phyloP scores from a whole-genome alignment of 2,329 filamentous ascomycete genomes.

The Microascus cirrosus region DNA sequence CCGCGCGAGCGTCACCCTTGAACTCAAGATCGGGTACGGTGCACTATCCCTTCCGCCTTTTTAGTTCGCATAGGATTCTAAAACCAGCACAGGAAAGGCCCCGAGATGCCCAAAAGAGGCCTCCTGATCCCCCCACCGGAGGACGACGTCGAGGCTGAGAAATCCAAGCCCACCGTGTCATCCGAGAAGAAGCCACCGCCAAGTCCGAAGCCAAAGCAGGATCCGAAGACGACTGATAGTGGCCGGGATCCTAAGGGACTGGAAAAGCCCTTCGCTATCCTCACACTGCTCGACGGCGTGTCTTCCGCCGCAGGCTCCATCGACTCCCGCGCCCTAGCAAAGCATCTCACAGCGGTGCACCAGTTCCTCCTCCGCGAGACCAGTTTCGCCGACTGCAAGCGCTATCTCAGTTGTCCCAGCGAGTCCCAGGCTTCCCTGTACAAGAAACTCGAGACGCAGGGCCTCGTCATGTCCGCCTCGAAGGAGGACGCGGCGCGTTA shows the following conservation, averaged over 20 bases:
- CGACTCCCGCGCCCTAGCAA: neutral
- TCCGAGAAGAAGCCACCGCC: neutral
- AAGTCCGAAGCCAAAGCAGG: neutral
- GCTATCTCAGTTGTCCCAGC: constrained; percentile 8
- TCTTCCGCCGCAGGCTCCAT: neutral
- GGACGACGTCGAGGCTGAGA: neutral
- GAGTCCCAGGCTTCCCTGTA: constrained; percentile 9
- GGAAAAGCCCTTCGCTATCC: neutral
- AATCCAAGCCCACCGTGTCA: neutral
- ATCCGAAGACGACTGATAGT: neutral
- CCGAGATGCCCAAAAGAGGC: neutral
- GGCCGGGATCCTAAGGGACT: neutral
- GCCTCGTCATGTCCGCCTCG: neutral
- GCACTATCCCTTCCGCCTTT: neutral
- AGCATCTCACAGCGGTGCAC: constrained; percentile 7
- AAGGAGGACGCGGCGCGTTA: constrained; percentile 5
- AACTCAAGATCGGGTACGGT: neutral
- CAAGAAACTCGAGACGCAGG: neutral
- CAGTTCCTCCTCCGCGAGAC: constrained; percentile 9
- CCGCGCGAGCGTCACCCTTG: neutral
- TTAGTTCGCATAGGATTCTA: neutral
- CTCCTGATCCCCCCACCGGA: neutral
- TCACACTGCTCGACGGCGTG: constrained; percentile 1
- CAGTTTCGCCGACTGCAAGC: constrained; percentile 7
- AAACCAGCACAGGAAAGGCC: neutral